Evolutionary conservation across 306 rosid species (phyloP).

Genomic region (Boehmeria nivea): DNA sequence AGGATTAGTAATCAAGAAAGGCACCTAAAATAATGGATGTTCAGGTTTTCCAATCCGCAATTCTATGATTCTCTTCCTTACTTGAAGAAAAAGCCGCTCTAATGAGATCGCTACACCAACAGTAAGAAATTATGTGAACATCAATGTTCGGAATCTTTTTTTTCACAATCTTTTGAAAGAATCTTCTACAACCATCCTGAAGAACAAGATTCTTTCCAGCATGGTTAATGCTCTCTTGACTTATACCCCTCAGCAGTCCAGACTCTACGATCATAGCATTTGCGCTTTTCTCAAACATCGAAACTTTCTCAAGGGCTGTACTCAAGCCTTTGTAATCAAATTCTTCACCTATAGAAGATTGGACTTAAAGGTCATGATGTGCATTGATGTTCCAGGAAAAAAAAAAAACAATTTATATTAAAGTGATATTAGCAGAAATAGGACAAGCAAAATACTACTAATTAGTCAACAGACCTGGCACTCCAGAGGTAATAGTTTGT

Average conservation of each 20-base stretch:
- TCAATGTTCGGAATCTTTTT: conserved; percentile 2
- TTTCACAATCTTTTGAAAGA: conserved; percentile 18
- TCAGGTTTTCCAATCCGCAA: no score
- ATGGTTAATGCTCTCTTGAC: conserved; percentile 6
- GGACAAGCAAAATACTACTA: no score
- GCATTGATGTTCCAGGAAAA: no score
- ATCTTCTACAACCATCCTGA: conserved; percentile 25
- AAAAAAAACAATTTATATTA: background rate
- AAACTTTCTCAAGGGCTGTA: conserved; percentile 16
- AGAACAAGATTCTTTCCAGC: conserved; percentile 21
- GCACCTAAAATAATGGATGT: no score
- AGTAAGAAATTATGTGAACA: conserved; percentile 24
- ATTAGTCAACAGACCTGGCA: conserved; percentile 22
- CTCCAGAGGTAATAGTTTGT: background rate
- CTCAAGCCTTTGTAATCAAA: conserved; percentile 7
- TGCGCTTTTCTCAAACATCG: conserved; percentile 17
- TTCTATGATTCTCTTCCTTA: no score
- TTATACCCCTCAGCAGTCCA: conserved; percentile 15
- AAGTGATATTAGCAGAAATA: no score
- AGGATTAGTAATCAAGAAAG: no score
- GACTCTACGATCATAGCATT: conserved; percentile 20
- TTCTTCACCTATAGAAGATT: conserved; percentile 3
- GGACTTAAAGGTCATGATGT: background rate
- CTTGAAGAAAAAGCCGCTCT: conserved; percentile 24
- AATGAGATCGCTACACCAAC: conserved; percentile 26